These are phyloP conservation scores for Chlorella sp. DNA, from an alignment of 139 green algal genomes.

Conservation along the genomic window DNA sequence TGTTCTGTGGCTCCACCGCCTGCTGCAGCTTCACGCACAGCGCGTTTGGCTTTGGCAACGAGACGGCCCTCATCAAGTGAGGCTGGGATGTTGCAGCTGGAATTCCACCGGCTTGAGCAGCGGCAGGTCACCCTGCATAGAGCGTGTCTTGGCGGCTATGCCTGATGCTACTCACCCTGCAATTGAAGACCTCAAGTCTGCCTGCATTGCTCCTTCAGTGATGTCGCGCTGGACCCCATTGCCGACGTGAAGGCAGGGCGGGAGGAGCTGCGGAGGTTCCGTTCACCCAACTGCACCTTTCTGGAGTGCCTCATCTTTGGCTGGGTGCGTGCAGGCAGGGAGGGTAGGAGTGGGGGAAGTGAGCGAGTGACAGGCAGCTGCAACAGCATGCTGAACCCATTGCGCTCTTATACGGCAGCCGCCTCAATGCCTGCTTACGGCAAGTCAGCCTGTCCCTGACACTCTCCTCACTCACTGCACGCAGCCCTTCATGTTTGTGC, in stretches of 20 bases:
- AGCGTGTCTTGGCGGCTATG: no score
- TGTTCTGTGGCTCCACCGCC: background rate
- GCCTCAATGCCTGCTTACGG: no score
- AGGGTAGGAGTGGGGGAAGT: no score
- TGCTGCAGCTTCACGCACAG: background rate
- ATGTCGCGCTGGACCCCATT: background rate
- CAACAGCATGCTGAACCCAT: no score
- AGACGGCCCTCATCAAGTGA: constrained; percentile 25
- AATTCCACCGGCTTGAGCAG: background rate
- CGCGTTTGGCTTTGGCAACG: constrained; percentile 5
- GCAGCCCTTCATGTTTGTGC: constrained; percentile 30
- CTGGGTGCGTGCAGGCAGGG: background rate
- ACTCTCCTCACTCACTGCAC: background rate
- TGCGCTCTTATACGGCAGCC: no score
- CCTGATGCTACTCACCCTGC: background rate
- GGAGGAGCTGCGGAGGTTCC: background rate
- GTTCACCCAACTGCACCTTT: constrained; percentile 8
- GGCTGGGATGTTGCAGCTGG: background rate
- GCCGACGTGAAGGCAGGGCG: background rate
- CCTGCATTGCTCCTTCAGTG: background rate
- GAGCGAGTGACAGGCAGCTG: background rate
- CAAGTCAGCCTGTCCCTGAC: background rate
- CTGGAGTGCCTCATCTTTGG: constrained; percentile 21
- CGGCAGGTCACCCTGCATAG: no score
- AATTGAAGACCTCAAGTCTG: background rate